phyloP scores from a whole-genome alignment of 352 stramenopile species.

The Globisporangium perplexum region DNA sequence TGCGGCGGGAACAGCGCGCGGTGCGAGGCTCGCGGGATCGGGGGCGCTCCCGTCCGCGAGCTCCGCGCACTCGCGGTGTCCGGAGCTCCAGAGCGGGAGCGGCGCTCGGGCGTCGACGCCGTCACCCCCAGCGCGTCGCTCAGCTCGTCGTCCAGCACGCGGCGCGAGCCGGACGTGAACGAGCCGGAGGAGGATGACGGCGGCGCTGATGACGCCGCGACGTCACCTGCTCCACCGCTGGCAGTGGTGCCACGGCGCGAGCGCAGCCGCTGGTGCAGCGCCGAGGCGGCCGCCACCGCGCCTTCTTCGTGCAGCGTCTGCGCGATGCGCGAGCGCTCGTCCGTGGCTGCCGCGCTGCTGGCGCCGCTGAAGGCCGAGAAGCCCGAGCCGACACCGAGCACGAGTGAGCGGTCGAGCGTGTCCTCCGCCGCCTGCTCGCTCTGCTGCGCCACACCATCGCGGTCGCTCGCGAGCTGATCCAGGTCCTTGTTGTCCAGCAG shows the following conservation, averaged over 20 bases:
- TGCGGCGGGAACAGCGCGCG: constrained; percentile 5
- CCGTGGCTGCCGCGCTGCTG: background rate
- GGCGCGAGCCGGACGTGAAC: constrained; percentile 11
- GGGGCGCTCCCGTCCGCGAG: background rate
- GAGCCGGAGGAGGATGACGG: constrained; percentile 12
- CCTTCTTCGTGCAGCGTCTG: constrained; percentile 9
- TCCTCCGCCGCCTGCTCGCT: constrained; percentile 10
- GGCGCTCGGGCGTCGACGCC: constrained; percentile 4
- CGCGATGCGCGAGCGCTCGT: constrained; percentile 8
- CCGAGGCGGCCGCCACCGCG: constrained; percentile 2
- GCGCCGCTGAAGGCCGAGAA: constrained; percentile 25
- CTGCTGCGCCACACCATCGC: constrained; percentile 1
- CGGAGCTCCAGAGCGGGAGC: background rate
- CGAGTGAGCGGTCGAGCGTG: constrained; percentile 48
- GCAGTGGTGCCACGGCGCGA: constrained; percentile 6
- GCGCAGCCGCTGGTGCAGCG: constrained; percentile 8
- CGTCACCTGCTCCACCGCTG: constrained; percentile 1
- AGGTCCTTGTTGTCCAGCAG: constrained; percentile 53
- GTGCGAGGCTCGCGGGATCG: constrained; percentile 1
- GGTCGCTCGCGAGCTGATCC: constrained; percentile 13
- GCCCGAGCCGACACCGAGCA: constrained; percentile 24
- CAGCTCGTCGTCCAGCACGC: constrained; percentile 43
- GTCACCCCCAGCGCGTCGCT: constrained; percentile 48
- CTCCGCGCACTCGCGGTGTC: background rate
- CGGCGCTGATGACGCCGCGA: background rate